A percentile compares a stretch with the other conserved stretches of the same genome.
Evolutionary conservation across 176 grass and related monocot genomes (phyloP).

Genomic region (maize (Zea mays)): Zm-B73-REFERENCE-NAM-5.0 NC_050101.1:127201001-127201500

Average conservation of each 20-base stretch:
- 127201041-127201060: background rate
- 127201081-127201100: background rate
- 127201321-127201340: background rate
- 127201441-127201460: background rate
- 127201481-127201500: background rate
- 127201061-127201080: background rate
- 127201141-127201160: slow-evolving; percentile 16
- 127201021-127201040: background rate
- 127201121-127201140: slow-evolving; percentile 18
- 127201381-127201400: background rate
- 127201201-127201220: slow-evolving; percentile 23
- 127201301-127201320: background rate
- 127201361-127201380: background rate
- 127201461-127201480: background rate
- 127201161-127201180: background rate
- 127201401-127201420: background rate
- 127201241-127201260: background rate
- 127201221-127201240: background rate
- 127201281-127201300: background rate
- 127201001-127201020: background rate
- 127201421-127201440: background rate
- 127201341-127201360: background rate
- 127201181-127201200: background rate
- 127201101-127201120: background rate
- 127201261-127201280: too few relatives aligned